These are phyloP conservation scores for Silene coronaria DNA, from an alignment of 179 eudicot genomes.

Conservation along the genomic window DNA sequence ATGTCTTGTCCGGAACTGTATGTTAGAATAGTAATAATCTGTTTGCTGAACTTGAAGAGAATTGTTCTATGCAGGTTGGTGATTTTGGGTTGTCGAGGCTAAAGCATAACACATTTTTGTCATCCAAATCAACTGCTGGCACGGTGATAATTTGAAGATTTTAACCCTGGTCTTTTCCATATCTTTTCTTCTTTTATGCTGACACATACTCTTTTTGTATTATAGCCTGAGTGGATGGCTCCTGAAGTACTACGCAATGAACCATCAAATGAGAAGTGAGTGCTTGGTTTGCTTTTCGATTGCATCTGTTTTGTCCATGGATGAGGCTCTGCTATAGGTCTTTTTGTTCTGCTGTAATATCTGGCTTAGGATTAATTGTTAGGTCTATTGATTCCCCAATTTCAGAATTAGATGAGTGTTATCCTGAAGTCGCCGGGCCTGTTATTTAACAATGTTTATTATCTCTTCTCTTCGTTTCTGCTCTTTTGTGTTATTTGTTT, in stretches of 20 bases:
- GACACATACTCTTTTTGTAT: conserved; percentile 21
- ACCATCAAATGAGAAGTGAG: conserved; percentile 97
- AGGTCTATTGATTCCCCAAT: background rate
- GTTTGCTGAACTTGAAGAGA: background rate
- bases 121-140: conserved; percentile 98
- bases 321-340: background rate
- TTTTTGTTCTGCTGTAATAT: background rate
- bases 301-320: conserved; percentile 6
- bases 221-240: conserved; percentile 99
- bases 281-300: conserved; percentile 19
- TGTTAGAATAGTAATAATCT: background rate
- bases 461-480: background rate
- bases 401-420: background rate
- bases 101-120: conserved; percentile 96
- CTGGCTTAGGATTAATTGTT: background rate
- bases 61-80: conserved; percentile 54
- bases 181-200: conserved; percentile 15
- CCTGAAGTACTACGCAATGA: conserved; percentile 99
- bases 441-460: background rate
- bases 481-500: background rate
- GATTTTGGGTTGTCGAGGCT: conserved; percentile 98
- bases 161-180: conserved; percentile 13
- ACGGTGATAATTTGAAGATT: conserved; percentile 52
- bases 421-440: background rate
- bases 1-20: background rate